Base-by-base conservation (phyloP, 139 green algal species). In the Ettlia oleoabundans region DNA sequence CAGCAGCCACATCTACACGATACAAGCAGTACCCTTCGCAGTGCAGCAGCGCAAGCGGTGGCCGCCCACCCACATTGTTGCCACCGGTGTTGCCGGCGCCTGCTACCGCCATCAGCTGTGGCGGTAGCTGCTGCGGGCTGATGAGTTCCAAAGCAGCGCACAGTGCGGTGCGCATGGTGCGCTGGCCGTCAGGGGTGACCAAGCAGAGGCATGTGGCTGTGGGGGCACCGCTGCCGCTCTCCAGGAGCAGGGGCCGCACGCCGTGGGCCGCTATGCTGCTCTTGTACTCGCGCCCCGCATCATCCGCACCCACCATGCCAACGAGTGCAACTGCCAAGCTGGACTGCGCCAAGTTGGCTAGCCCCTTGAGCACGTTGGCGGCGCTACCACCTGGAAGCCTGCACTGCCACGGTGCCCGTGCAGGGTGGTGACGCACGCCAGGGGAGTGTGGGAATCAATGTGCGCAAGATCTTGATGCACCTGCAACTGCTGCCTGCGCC, bases 161-260 rank as follows among this genome's bases (percentile, higher is more conserved):
- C 33, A 98, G 91, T 78, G 86, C 93, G 4, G 95, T 98, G 37
- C 94, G 92, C 95, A 98, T 98, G 2, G 95, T 98, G 76, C 95
- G 93, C 87, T 98, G 92, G 28, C 95, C 95, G 65, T 95, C 92
- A 28, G 91, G 90, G 0, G 93, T 95, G 33, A 90, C 90, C 24
- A 97, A 78, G 84, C 93, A 95, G 38, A 96, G 43, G 71, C 89
- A 93, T 43, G 42, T 84, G 63, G 89, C 94, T 38, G 87, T 92
- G 24, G 89, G 72, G 5, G 42, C 74, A 47, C 35, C 63, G 75
- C 43, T 79, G 53, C 82, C 22, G 30, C 13, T 2, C 65, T 90
- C 83, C 83, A 94, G 81, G 62, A 95, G 82, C 53, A 92, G 26
- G 5, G 92, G 89, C 4, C 67, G 2, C 6, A 97, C 93, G 40